These are phyloP conservation scores for Wickerhamomyces mucosus DNA, from an alignment of 805 yeast species.

Conservation along the genomic window DNA sequence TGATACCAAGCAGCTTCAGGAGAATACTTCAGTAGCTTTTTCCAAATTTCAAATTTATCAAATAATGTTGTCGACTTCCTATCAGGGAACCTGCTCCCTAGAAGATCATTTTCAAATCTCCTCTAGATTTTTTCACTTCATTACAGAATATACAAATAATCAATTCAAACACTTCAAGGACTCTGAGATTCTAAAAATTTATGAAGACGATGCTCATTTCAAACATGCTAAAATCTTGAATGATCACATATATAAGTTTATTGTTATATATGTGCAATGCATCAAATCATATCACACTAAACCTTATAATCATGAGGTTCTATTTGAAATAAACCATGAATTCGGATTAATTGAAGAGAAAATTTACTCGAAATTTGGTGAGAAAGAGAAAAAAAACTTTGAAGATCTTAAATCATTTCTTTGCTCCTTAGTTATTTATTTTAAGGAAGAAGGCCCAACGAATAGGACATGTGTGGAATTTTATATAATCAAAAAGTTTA, in stretches of 20 bases:
- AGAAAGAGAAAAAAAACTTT: too few relatives aligned
- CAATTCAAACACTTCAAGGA: slow-evolving; percentile 13
- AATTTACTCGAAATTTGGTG: slow-evolving; percentile 9
- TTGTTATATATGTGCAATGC: slow-evolving; percentile 21
- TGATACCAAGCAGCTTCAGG: slow-evolving; percentile 9
- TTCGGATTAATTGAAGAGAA: slow-evolving; percentile 11
- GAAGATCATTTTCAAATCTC: slow-evolving; percentile 15
- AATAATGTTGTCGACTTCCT: slow-evolving; percentile 13
- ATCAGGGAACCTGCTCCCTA: slow-evolving; percentile 14
- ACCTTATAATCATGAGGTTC: slow-evolving; percentile 20
- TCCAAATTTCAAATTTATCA: slow-evolving; percentile 19
- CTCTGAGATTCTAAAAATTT: slow-evolving; percentile 6
- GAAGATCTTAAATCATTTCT: too few relatives aligned
- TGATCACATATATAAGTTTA: slow-evolving; percentile 14
- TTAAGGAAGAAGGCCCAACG: slow-evolving; percentile 5
- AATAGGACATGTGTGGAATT: slow-evolving; percentile 18
- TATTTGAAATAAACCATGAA: slow-evolving; percentile 21
- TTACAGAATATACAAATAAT: slow-evolving; percentile 11
- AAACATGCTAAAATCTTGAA: slow-evolving; percentile 14
- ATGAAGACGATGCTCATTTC: slow-evolving; percentile 6
- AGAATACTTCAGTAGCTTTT: slow-evolving; percentile 15
- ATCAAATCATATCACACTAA: slow-evolving; percentile 24
- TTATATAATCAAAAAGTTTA: slow-evolving; percentile 17
- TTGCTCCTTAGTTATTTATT: too few relatives aligned
- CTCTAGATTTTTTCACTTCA: slow-evolving; percentile 15